A percentile compares a stretch with the other conserved stretches of the same genome.
phyloP scores from a whole-genome alignment of 345 rosid genomes.

The Hibiscus mutabilis region DNA sequence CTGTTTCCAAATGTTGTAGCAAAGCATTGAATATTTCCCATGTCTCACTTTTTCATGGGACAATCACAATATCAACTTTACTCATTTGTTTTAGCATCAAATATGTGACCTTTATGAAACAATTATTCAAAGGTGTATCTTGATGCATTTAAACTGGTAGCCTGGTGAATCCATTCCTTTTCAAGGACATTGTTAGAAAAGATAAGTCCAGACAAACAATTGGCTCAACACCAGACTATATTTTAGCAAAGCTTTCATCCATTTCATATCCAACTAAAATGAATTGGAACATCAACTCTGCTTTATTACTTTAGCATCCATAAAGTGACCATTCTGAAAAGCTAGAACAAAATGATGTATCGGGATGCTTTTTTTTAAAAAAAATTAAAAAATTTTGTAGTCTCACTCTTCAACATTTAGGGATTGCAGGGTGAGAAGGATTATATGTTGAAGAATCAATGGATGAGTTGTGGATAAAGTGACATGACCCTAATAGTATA shows the following conservation, averaged over 20 bases:
- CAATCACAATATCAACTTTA: conserved; percentile 52
- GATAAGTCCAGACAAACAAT: not conserved
- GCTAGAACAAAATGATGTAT: conserved; percentile 22
- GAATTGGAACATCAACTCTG: conserved; percentile 29
- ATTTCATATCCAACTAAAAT: conserved; percentile 23
- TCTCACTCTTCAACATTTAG: not conserved
- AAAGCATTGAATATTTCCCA: conserved; percentile 36
- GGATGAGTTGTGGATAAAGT: not conserved
- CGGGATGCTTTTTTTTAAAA: conserved; percentile 19
- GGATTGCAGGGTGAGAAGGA: not conserved
- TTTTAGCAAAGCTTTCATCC: conserved; percentile 24
- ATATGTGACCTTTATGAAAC: conserved; percentile 72
- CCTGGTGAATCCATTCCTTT: not conserved
- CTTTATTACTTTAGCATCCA: conserved; percentile 28
- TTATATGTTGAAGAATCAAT: not conserved
- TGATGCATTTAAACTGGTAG: conserved; percentile 41
- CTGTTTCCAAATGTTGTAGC: conserved; percentile 36
- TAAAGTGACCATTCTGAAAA: conserved; percentile 23
- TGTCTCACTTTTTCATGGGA: conserved; percentile 51
- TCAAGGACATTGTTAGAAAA: conserved; percentile 1
- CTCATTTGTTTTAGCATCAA: conserved; percentile 64
- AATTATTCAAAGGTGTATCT: conserved; percentile 68
- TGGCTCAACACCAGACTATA: conserved; percentile 1
- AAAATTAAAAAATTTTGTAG: not conserved
- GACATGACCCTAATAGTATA: not conserved